These are phyloP conservation scores for Arthrobotrys entomopaga DNA, from an alignment of 2,329 filamentous ascomycete species.

Conservation along the genomic window DNA sequence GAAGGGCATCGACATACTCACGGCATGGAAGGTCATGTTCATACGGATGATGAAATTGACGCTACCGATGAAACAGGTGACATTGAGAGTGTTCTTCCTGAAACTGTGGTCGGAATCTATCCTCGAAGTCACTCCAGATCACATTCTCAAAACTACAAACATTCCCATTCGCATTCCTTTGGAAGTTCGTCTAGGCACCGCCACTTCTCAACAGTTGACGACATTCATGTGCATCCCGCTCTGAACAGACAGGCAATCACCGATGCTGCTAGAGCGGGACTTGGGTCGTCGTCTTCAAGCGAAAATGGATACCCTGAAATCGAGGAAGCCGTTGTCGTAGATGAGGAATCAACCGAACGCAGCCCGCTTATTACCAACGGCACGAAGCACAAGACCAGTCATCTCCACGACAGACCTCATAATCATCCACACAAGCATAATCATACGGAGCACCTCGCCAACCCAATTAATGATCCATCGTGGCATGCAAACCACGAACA, in stretches of 20 bases:
- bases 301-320: slow-evolving; percentile 69
- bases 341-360: slow-evolving; percentile 61
- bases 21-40: slow-evolving; percentile 68
- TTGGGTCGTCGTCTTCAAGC: slow-evolving; percentile 67
- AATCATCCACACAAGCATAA: slow-evolving; percentile 59
- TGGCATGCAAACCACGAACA: slow-evolving; percentile 81
- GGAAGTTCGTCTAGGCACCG: slow-evolving; percentile 58
- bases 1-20: slow-evolving; percentile 62
- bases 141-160: slow-evolving; percentile 61
- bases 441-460: slow-evolving; percentile 56
- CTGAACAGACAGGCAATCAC: slow-evolving; percentile 94
- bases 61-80: slow-evolving; percentile 70
- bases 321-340: slow-evolving; percentile 63
- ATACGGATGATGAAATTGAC: slow-evolving; percentile 62
- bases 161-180: slow-evolving; percentile 63
- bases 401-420: slow-evolving; percentile 59
- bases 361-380: slow-evolving; percentile 62
- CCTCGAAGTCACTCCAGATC: slow-evolving; percentile 57
- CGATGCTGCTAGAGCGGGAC: slow-evolving; percentile 75
- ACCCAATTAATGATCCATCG: slow-evolving; percentile 60
- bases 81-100: slow-evolving; percentile 71
- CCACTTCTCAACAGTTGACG: slow-evolving; percentile 64
- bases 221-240: slow-evolving; percentile 85
- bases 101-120: slow-evolving; percentile 67
- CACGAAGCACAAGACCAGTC: slow-evolving; percentile 58